Evolutionary conservation across 257 asterid species (phyloP).

Genomic region (Nicotiana benthamiana): DNA sequence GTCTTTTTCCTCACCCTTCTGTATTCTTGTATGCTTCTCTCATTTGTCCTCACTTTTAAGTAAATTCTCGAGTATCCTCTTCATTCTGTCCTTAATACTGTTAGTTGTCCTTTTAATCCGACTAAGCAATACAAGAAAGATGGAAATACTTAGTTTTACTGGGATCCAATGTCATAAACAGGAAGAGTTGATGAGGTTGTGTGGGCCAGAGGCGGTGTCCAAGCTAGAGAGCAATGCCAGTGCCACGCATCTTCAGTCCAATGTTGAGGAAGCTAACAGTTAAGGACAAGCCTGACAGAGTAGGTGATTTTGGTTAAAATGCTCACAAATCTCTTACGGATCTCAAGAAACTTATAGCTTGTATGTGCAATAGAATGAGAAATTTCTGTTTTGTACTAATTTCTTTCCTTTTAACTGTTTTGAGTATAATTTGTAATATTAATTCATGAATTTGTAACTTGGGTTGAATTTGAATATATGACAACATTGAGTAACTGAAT

Average conservation of each 20-base stretch:
- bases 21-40: not conserved
- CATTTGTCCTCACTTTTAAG: not conserved
- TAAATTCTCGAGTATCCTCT: not conserved
- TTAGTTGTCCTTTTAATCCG: not conserved
- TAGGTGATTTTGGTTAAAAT: not conserved
- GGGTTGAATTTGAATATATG: not conserved
- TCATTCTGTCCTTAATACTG: not conserved
- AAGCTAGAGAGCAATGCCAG: constrained; percentile 38
- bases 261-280: constrained; percentile 43
- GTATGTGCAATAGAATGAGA: not conserved
- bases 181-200: constrained; percentile 64
- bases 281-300: constrained; percentile 13
- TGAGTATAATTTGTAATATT: constrained; percentile 1
- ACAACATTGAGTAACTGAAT: not conserved
- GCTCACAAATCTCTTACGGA: not conserved
- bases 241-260: constrained; percentile 27
- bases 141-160: not conserved
- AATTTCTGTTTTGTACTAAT: not conserved
- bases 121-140: not conserved
- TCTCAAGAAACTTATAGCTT: not conserved
- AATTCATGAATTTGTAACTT: not conserved
- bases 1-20: not conserved
- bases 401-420: not conserved
- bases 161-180: constrained; percentile 20
- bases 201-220: constrained; percentile 57